These are phyloP conservation scores for Linanthus parryae DNA, from an alignment of 148 eudicot species.

Conservation along the genomic window DNA sequence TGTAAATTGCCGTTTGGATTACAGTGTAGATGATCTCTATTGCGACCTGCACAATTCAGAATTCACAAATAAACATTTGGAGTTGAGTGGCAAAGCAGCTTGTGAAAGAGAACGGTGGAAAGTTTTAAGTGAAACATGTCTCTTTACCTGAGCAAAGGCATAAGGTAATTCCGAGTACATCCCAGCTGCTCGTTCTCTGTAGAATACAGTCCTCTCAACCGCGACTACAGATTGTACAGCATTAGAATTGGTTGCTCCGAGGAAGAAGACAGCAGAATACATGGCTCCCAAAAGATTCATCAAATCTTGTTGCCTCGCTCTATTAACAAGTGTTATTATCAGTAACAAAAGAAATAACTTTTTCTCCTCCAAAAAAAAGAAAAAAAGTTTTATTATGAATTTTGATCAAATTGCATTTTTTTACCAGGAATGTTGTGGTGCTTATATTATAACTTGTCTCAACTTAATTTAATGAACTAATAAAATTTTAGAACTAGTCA, in stretches of 20 bases:
- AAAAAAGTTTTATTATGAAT: too few relatives aligned
- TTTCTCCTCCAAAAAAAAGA: not conserved
- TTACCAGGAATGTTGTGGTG: too few relatives aligned
- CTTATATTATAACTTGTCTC: too few relatives aligned
- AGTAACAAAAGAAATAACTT: not conserved
- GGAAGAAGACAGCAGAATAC: not conserved
- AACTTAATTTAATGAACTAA: too few relatives aligned
- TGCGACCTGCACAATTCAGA: conserved; percentile 17
- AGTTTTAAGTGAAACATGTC: not conserved
- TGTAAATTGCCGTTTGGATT: conserved; percentile 32
- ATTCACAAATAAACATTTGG: not conserved
- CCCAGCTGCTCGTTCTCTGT: conserved; percentile 6
- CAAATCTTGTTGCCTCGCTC: conserved; percentile 5
- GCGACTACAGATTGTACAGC: conserved; percentile 6
- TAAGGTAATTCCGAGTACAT: conserved; percentile 2
- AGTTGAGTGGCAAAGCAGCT: too few relatives aligned
- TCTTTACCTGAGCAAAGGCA: not conserved
- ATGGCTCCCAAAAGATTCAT: conserved; percentile 1
- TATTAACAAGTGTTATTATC: not conserved
- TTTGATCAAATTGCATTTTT: not conserved
- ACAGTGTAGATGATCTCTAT: conserved; percentile 31
- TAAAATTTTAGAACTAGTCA: too few relatives aligned
- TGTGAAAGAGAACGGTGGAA: not conserved
- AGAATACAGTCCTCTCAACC: conserved; percentile 1
- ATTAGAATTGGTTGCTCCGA: not conserved